Conservation (phyloP, 352 stramenopile species). For the Globisporangium nunn region DNA sequence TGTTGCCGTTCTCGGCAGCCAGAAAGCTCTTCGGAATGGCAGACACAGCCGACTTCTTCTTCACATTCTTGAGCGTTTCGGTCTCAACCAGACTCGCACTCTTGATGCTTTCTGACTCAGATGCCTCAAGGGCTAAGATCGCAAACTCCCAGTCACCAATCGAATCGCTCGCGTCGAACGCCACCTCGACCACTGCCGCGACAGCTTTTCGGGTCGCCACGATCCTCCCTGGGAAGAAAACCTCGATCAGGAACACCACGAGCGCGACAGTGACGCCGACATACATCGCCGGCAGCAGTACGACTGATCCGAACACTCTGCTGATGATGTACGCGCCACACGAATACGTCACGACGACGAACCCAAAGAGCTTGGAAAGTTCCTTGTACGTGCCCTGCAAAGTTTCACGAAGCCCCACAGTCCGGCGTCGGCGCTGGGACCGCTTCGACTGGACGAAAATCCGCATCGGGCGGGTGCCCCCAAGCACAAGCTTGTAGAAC, state of each 20-base stretch:
- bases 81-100: background rate
- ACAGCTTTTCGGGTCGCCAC: conserved; percentile 27
- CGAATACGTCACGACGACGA: conserved; percentile 51
- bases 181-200: background rate
- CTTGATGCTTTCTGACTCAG: conserved; percentile 33
- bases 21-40: conserved; percentile 42
- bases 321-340: conserved; percentile 38
- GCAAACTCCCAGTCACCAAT: conserved; percentile 59
- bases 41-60: conserved; percentile 4
- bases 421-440: conserved; percentile 14
- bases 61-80: conserved; percentile 7
- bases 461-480: conserved; percentile 41
- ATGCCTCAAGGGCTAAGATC: conserved; percentile 51
- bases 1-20: conserved; percentile 60
- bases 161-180: conserved; percentile 7
- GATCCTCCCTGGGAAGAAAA: conserved; percentile 43
- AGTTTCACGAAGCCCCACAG: conserved; percentile 33
- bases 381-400: conserved; percentile 53
- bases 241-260: conserved; percentile 48
- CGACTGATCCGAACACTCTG: conserved; percentile 36
- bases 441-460: conserved; percentile 40
- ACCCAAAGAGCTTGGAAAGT: conserved; percentile 51
- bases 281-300: conserved; percentile 51
- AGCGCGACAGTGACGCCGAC: conserved; percentile 30
- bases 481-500: conserved; percentile 51